Evolutionary conservation across 768 basidiomycete genomes (phyloP), one percentile per base, ranked within the genome.

Genomic region (Filobasidium wieringae): DNA sequence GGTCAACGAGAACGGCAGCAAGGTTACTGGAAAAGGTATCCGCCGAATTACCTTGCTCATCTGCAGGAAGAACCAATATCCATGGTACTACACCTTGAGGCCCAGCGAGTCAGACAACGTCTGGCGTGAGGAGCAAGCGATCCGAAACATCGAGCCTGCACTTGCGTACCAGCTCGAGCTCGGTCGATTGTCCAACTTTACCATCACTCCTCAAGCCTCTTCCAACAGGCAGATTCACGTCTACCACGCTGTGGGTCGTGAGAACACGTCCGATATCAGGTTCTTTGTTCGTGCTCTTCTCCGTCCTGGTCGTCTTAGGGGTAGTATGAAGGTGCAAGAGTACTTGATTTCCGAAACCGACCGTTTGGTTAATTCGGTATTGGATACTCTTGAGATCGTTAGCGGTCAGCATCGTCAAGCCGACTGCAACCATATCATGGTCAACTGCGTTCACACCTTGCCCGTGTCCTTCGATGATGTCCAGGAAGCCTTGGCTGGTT

Each of bases 301-400:
- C 50, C 88, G 95, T 54, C 95, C 95, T 40, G 95, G 95, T 55
- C 87, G 93, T 56, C 82, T 96, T 33, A 82, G 86, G 37, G 90
- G 90, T 32, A 81, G 81, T 51, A 90, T 97, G 86, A 89, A 84
- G 73, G 90, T 84, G 53, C 87, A 89, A n/a, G 86, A 96, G 75
- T 99, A 97, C 77, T 85, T 99, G 69, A 87, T 99, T 64, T 95
- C 93, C 1, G 95, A 99, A 78, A 92, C 92, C 12, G 95, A 99
- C 69, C 87, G 95, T 45, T 83, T 97, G 12, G 87, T 97, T 61
- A 93, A 88, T 39, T 86, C 82, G 67, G 84, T 97, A 65, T 79
- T 99, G 61, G 95, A 99, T 74, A 87, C 92, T 2, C 80, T 97
- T 30, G 93, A 97, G 73, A 86, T 97, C 55, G 89, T 93, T 69